These are phyloP conservation scores for Chiua virens DNA, from an alignment of 768 basidiomycete genomes.

Conservation along the genomic window DNA sequence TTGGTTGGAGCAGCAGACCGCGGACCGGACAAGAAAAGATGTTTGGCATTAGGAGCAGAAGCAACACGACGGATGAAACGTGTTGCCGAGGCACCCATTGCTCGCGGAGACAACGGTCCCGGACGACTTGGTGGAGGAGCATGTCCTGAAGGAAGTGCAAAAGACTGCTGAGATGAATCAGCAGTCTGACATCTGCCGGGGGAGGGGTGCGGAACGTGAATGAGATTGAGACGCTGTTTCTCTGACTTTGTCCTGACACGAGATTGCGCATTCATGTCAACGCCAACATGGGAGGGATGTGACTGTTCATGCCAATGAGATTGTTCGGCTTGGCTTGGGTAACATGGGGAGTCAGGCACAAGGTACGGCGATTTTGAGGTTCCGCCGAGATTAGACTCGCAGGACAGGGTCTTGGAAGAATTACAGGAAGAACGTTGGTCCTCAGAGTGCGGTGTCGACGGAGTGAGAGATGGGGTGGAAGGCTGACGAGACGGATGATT, in stretches of 20 bases:
- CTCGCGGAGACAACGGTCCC: constrained; percentile 63
- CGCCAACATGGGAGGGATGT: constrained; percentile 3
- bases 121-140: constrained; percentile 37
- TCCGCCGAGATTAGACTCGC: constrained; percentile 55
- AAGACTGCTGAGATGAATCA: constrained; percentile 43
- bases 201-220: constrained; percentile 44
- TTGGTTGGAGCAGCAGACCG: constrained; percentile 62
- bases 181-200: constrained; percentile 27
- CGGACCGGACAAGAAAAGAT: constrained; percentile 68
- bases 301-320: constrained; percentile 10
- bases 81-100: constrained; percentile 71
- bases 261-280: constrained; percentile 22
- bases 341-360: constrained; percentile 25
- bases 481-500: constrained; percentile 31
- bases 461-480: constrained; percentile 51
- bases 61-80: constrained; percentile 95
- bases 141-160: constrained; percentile 26
- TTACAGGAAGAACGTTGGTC: constrained; percentile 76
- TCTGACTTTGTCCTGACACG: constrained; percentile 46
- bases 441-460: constrained; percentile 49
- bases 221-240: constrained; percentile 45
- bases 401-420: constrained; percentile 75
- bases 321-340: constrained; percentile 9
- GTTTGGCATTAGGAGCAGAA: constrained; percentile 95
- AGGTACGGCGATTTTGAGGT: constrained; percentile 31